Evolutionary conservation across 176 grass and related monocot genomes (phyloP).

Genomic region (Tillandsia leiboldiana): DNA sequence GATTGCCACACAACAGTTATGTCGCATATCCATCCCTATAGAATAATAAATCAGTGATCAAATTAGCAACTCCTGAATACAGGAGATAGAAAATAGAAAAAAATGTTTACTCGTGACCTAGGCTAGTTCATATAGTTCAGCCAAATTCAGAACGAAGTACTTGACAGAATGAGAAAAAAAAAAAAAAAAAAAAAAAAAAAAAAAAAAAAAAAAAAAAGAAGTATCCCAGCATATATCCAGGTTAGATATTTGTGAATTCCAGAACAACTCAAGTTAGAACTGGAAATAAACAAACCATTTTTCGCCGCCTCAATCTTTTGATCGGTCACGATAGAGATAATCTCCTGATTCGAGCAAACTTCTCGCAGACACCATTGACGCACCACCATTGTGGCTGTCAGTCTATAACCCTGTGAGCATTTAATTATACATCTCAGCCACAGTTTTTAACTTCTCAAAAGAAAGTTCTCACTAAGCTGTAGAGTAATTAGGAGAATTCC

Average conservation of each 20-base stretch:
- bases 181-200: not conserved
- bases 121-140: no score
- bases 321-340: constrained; percentile 65
- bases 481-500: no score
- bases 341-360: constrained; percentile 64
- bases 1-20: constrained; percentile 56
- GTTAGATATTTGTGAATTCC: constrained; percentile 4
- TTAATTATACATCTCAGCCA: not conserved
- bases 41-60: not conserved
- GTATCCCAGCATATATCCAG: constrained; percentile 1
- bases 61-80: no score
- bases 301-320: constrained; percentile 55
- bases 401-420: constrained; percentile 58
- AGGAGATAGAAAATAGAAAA: no score
- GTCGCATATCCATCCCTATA: constrained; percentile 73
- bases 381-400: constrained; percentile 50
- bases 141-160: no score
- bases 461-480: constrained; percentile 1
- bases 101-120: no score
- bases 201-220: not conserved
- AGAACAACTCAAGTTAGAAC: constrained; percentile 2
- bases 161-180: constrained; percentile 1
- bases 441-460: not conserved
- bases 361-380: constrained; percentile 78
- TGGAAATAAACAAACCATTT: constrained; percentile 38